Base-by-base conservation (phyloP, 306 rosid species). In the Quercus variabilis region DNA sequence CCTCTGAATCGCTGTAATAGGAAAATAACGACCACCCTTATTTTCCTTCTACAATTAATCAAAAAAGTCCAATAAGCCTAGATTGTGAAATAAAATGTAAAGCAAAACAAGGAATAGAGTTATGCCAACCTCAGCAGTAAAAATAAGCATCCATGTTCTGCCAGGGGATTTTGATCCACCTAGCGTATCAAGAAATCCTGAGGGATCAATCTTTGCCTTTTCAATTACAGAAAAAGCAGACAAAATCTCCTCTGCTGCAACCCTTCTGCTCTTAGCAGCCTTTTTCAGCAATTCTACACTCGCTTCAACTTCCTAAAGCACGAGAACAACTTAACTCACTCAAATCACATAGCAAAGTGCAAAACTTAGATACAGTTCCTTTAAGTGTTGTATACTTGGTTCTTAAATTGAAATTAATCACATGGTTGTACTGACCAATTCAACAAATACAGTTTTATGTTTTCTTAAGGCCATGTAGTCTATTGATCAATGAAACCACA, bases 91-190 rank as follows among this genome's bases (percentile, higher is more conserved):
- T 17, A 18, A 74, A 18, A 41, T 19, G 4, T 6, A 52, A 28
- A 28, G 23, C 46, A 1, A 35, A 75, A 1, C 17, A 70, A 20
- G 20, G 1, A 43, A 71, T 15, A 67, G 35, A 76, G 78, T 35
- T 26, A 75, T 57, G 78, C 58, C 72, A 79, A 94, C 98, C 94
- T 88, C 83, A 11, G 94, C 87, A 41, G 98, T 90, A 73, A 90
- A 94, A 84, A 94, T 35, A 75, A 94, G 97, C 98, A 94, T 94
- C 98, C 97, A 95, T 21, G 97, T 92, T 82, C 96, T 92, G 70
- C 99, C 99, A 18, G 98, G 99, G 71, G 99, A 90, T 85, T 86
- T 75, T 10, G 85, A 84, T 69, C 97, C 97, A 13, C 98, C 97
- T 46, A 95, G 98, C 10, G 86, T 90, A 28, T 86, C 88, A 60